phyloP scores from a whole-genome alignment of 2,329 filamentous ascomycete species.

The Calcarisporium arbuscula region DNA sequence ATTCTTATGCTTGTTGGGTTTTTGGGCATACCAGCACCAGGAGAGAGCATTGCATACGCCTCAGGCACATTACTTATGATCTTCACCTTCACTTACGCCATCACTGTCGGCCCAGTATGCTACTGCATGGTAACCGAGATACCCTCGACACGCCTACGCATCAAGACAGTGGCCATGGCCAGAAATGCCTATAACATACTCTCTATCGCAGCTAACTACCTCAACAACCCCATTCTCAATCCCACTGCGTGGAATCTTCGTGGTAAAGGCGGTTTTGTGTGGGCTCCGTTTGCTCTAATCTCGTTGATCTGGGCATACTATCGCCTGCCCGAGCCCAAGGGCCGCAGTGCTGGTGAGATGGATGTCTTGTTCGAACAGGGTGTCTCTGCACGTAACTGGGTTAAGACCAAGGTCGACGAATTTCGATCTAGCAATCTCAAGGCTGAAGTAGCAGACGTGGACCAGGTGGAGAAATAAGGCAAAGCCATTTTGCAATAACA shows the following conservation, averaged over 20 bases:
- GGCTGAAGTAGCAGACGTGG: too few species aligned
- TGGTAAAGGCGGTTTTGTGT: constrained; percentile 16
- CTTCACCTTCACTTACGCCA: constrained; percentile 65
- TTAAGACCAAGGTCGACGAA: constrained; percentile 8
- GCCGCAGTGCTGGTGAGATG: constrained; percentile 20
- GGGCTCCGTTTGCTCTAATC: constrained; percentile 24
- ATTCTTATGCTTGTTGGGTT: constrained; percentile 79
- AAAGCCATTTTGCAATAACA: too few species aligned
- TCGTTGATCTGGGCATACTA: constrained; percentile 36
- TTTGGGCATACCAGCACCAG: constrained; percentile 56
- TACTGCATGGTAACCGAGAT: constrained; percentile 77
- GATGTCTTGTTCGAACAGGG: constrained; percentile 22
- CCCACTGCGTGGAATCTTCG: constrained; percentile 13
- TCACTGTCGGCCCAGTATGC: constrained; percentile 75
- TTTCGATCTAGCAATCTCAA: too few species aligned
- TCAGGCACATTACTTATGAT: constrained; percentile 73
- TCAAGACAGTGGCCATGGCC: constrained; percentile 78
- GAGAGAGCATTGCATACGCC: constrained; percentile 44
- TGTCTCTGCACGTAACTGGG: constrained; percentile 27
- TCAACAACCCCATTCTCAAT: constrained; percentile 12
- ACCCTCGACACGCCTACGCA: constrained; percentile 67
- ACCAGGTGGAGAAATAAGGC: too few species aligned
- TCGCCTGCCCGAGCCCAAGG: constrained; percentile 31
- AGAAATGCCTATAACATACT: constrained; percentile 34
- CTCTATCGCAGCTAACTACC: constrained; percentile 6